Evolutionary conservation across 2,329 filamentous ascomycete genomes (phyloP).

Genomic region (Fusarium sp.): DNA sequence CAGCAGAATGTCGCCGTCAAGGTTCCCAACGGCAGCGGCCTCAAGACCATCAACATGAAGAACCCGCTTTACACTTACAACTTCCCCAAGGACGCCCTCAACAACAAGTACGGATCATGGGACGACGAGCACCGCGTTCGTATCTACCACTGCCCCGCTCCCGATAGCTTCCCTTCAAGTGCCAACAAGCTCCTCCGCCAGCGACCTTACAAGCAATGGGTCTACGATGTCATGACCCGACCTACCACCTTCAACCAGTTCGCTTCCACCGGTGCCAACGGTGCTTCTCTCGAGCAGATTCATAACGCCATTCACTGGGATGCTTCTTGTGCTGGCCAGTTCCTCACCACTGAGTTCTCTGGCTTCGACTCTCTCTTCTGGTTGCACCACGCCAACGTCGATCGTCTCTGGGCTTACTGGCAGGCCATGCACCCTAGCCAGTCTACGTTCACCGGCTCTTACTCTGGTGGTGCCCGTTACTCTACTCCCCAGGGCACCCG

Average conservation of each 20-base stretch:
- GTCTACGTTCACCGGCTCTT: slow-evolving; percentile 48
- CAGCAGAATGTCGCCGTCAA: slow-evolving; percentile 50
- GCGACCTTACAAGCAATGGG: slow-evolving; percentile 51
- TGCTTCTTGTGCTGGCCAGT: slow-evolving; percentile 52
- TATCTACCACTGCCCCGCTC: slow-evolving; percentile 53
- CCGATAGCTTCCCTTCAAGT: slow-evolving; percentile 50
- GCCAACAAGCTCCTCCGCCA: slow-evolving; percentile 49
- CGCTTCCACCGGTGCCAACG: slow-evolving; percentile 46
- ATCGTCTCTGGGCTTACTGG: slow-evolving; percentile 70
- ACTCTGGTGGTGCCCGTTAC: slow-evolving; percentile 49
- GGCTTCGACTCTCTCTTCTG: slow-evolving; percentile 59
- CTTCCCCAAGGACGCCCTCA: slow-evolving; percentile 54
- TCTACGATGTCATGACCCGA: slow-evolving; percentile 54
- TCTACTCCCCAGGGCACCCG: slow-evolving; percentile 51
- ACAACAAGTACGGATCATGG: slow-evolving; percentile 50
- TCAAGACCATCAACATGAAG: slow-evolving; percentile 48
- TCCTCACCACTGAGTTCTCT: slow-evolving; percentile 51
- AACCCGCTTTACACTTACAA: slow-evolving; percentile 64
- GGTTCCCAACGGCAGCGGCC: slow-evolving; percentile 49
- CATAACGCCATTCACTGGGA: slow-evolving; percentile 56
- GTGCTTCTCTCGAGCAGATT: slow-evolving; percentile 54
- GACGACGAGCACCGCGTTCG: slow-evolving; percentile 43
- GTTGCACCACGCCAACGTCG: slow-evolving; percentile 66
- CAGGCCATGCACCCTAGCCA: slow-evolving; percentile 53
- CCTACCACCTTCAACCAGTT: slow-evolving; percentile 49